Evolutionary conservation across 805 yeast species (phyloP).

Genomic region (Millerozyma acaciae): DNA sequence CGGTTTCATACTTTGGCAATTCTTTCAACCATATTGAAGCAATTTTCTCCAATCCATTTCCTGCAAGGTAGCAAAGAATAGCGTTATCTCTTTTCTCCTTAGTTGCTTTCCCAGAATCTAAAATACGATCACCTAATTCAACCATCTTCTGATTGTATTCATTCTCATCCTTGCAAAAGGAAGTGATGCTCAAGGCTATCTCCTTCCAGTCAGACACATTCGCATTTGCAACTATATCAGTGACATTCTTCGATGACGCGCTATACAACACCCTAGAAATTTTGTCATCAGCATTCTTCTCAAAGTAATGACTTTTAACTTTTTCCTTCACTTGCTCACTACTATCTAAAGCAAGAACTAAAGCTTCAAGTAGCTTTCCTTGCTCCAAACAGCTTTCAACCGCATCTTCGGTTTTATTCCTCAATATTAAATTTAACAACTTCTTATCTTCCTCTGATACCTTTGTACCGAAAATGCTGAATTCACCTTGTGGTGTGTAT

Average conservation of each 20-base stretch:
- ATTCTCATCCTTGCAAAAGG: slow-evolving; percentile 46
- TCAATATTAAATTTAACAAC: slow-evolving; percentile 43
- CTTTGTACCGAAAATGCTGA: slow-evolving; percentile 33
- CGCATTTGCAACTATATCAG: slow-evolving; percentile 74
- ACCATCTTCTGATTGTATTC: slow-evolving; percentile 54
- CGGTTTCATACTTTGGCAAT: slow-evolving; percentile 38
- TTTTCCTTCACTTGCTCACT: slow-evolving; percentile 55
- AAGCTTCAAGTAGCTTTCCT: slow-evolving; percentile 70
- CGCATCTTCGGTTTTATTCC: slow-evolving; percentile 64
- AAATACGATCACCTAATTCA: slow-evolving; percentile 75
- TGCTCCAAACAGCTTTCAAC: slow-evolving; percentile 61
- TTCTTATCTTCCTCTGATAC: slow-evolving; percentile 42
- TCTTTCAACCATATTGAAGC: slow-evolving; percentile 84
- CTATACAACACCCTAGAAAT: slow-evolving; percentile 74
- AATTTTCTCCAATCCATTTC: slow-evolving; percentile 74
- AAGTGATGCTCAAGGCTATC: slow-evolving; percentile 64
- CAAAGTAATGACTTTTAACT: slow-evolving; percentile 70
- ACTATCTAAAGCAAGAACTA: slow-evolving; percentile 72
- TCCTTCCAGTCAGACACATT: slow-evolving; percentile 81
- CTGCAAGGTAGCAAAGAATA: slow-evolving; percentile 71
- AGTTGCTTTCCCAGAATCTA: slow-evolving; percentile 20
- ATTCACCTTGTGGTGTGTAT: slow-evolving; percentile 52
- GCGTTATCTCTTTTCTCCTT: slow-evolving; percentile 66
- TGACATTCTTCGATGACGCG: slow-evolving; percentile 49
- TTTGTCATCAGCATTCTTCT: slow-evolving; percentile 48